phyloP scores from a whole-genome alignment of 2,329 filamentous ascomycete species.

The Verticillium dahliae region DNA sequence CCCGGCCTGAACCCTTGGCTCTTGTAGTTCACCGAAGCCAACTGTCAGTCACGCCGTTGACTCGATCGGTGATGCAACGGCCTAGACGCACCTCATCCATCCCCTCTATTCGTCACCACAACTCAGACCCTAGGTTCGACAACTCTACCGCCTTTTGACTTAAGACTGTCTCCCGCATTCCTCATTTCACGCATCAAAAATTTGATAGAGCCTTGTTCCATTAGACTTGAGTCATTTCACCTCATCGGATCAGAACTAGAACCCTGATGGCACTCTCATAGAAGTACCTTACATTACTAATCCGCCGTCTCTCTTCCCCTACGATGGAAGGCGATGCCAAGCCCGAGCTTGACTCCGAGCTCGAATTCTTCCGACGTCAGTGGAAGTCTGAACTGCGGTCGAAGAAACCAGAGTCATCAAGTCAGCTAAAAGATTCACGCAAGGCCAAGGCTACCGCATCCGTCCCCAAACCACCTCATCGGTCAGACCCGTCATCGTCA shows the following conservation, averaged over 20 bases:
- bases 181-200: neutral
- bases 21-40: neutral
- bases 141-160: neutral
- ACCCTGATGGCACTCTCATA: neutral
- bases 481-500: constrained; percentile 5
- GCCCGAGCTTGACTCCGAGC: constrained; percentile 54
- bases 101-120: neutral
- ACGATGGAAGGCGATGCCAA: constrained; percentile 1
- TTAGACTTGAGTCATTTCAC: neutral
- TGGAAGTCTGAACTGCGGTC: constrained; percentile 75
- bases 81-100: neutral
- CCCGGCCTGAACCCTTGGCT: neutral
- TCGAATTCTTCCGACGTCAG: constrained; percentile 78
- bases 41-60: neutral
- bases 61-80: neutral
- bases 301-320: neutral
- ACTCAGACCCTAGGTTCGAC: too few relatives aligned
- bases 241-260: neutral
- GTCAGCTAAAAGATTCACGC: neutral
- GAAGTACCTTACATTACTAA: neutral
- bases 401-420: constrained; percentile 18
- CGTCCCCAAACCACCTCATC: constrained; percentile 13
- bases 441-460: constrained; percentile 18
- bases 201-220: neutral
- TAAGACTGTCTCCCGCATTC: neutral